These are phyloP conservation scores for Vitis rupestris DNA, from an alignment of 164 flowering plant genomes.

Conservation along the genomic window DNA sequence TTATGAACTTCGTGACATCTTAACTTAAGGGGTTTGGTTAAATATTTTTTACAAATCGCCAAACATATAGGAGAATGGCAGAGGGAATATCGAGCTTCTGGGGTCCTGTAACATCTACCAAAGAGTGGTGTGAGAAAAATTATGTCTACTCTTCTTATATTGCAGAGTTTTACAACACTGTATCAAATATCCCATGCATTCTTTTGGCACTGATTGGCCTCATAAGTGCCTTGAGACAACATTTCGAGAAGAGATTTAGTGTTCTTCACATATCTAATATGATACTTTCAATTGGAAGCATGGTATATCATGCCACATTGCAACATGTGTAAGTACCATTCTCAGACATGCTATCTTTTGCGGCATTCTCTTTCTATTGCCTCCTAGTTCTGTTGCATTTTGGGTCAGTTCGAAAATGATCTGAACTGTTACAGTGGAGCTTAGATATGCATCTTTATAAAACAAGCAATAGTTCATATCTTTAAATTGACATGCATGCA, in stretches of 20 bases:
- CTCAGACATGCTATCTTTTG: neutral
- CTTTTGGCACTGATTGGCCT: slow-evolving; percentile 79
- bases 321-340: slow-evolving; percentile 64
- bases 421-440: no score
- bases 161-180: slow-evolving; percentile 81
- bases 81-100: slow-evolving; percentile 51
- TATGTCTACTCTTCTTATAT: slow-evolving; percentile 55
- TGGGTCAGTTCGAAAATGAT: no score
- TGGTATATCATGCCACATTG: slow-evolving; percentile 77
- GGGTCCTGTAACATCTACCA: slow-evolving; percentile 70
- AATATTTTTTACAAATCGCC: neutral
- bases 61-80: slow-evolving; percentile 32
- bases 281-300: slow-evolving; percentile 82
- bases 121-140: slow-evolving; percentile 63
- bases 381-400: neutral
- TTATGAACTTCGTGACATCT: slow-evolving; percentile 1
- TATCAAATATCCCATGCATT: slow-evolving; percentile 70
- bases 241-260: slow-evolving; percentile 87
- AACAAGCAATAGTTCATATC: no score
- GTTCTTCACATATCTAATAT: slow-evolving; percentile 81
- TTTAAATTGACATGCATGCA: no score
- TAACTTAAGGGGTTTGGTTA: neutral
- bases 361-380: neutral
- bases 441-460: no score
- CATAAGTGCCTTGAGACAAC: slow-evolving; percentile 66